Evolutionary conservation across 2,329 filamentous ascomycete species (phyloP).

Genomic region (Geosmithia putterillii): DNA sequence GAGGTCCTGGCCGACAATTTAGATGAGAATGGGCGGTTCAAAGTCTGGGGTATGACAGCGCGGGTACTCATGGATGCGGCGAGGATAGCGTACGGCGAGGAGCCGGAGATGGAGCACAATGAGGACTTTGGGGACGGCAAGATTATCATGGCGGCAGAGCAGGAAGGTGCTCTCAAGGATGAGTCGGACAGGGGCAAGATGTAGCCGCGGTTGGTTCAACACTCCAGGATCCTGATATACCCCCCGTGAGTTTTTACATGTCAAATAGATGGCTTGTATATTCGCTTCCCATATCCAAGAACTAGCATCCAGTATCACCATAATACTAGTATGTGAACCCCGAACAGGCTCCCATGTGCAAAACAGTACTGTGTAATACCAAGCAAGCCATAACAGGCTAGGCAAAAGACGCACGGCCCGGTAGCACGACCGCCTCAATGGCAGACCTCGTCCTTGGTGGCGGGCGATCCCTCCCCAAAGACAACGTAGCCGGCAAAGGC

Average conservation of each 20-base stretch:
- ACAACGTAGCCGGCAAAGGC: conserved; percentile 79
- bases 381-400: no score
- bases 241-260: no score
- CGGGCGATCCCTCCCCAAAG: conserved; percentile 60
- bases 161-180: conserved; percentile 34
- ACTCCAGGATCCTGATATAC: background rate
- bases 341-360: no score
- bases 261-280: no score
- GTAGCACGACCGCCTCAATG: no score
- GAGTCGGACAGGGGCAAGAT: conserved; percentile 12
- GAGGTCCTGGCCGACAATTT: conserved; percentile 28
- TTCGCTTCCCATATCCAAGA: no score
- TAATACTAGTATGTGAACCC: no score
- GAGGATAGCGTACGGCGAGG: conserved; percentile 66
- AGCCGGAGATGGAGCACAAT: conserved; percentile 72
- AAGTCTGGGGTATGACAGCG: conserved; percentile 93
- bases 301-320: no score
- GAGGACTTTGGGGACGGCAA: conserved; percentile 37
- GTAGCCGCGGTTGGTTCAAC: conserved; percentile 1
- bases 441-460: conserved; percentile 80
- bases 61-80: conserved; percentile 82
- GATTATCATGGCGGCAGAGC: conserved; percentile 32
- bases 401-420: no score
- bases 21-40: conserved; percentile 49
- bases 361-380: no score